Conservation (phyloP, 2,329 filamentous ascomycete species). For the Fusarium sulawesiense region DNA sequence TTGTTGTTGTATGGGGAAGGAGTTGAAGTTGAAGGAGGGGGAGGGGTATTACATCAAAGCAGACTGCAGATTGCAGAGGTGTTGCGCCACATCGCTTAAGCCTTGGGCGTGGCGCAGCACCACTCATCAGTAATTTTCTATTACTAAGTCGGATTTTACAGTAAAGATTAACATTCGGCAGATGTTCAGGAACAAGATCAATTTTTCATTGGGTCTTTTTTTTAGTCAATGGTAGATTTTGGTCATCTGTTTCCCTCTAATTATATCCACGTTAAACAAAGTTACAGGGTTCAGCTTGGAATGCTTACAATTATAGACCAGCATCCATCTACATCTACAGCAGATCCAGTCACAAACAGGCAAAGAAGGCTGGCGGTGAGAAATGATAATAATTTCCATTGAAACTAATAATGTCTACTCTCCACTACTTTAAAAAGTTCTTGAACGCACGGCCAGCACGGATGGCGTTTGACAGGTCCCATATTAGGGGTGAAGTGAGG, state of each 20-base stretch:
- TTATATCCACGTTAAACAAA: not conserved
- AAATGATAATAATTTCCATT: conserved; percentile 11
- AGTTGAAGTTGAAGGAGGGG: conserved; percentile 33
- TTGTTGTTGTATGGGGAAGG: conserved; percentile 32
- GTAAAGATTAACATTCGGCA: conserved; percentile 8
- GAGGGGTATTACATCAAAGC: conserved; percentile 32
- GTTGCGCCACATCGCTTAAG: conserved; percentile 44
- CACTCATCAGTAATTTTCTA: conserved; percentile 1
- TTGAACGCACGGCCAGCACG: not conserved
- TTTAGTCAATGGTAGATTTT: not conserved
- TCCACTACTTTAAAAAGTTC: conserved; percentile 20
- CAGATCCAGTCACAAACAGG: not conserved
- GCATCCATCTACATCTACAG: not conserved
- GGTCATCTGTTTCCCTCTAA: not conserved
- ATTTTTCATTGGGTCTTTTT: not conserved
- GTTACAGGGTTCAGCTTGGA: not conserved
- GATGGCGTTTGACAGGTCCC: conserved; percentile 27
- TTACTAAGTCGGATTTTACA: not conserved
- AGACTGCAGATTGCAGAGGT: not conserved
- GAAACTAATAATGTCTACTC: conserved; percentile 7
- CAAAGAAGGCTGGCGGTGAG: conserved; percentile 20
- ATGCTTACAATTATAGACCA: not conserved
- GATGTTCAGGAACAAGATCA: conserved; percentile 4
- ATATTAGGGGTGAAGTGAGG: conserved; percentile 11
- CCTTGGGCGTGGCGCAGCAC: conserved; percentile 40